A percentile compares a stretch with the other conserved stretches of the same genome.
Conservation (phyloP, 805 yeast genomes). For the Zygosaccharomyces rouxii region DNA sequence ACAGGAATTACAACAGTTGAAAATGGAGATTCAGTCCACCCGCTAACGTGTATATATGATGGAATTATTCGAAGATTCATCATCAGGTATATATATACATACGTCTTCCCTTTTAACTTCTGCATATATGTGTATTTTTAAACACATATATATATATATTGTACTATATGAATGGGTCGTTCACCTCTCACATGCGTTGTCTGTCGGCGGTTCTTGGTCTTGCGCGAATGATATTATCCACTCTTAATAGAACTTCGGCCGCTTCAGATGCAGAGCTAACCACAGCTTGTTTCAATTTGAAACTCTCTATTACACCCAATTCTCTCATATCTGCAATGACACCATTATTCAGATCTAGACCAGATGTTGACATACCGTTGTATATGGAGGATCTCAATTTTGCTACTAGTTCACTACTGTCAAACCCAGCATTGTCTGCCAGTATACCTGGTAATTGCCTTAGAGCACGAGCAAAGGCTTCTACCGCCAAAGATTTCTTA, state of each 20-base stretch:
- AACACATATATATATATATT: neutral
- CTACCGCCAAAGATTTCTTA: constrained; percentile 89
- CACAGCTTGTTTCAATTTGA: constrained; percentile 86
- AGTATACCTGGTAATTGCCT: constrained; percentile 92
- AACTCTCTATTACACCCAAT: constrained; percentile 87
- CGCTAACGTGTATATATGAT: constrained; percentile 1
- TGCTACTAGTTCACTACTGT: constrained; percentile 86
- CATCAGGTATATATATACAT: neutral
- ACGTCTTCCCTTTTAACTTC: neutral
- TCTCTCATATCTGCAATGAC: constrained; percentile 90
- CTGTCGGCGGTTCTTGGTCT: constrained; percentile 96
- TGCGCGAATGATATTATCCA: constrained; percentile 94
- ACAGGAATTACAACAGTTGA: constrained; percentile 51
- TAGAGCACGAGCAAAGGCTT: constrained; percentile 88
- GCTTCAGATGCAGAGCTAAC: constrained; percentile 97
- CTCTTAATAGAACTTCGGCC: constrained; percentile 91
- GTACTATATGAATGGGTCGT: neutral
- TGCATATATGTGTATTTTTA: constrained; percentile 6
- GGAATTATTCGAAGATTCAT: neutral
- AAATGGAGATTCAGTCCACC: constrained; percentile 37
- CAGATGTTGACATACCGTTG: constrained; percentile 87
- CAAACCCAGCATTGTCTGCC: constrained; percentile 97
- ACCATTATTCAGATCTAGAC: constrained; percentile 83
- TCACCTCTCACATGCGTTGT: constrained; percentile 37
- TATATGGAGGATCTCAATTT: constrained; percentile 80